Conservation (phyloP, 129 eudicot genomes). For the Lactuca saligna region DNA sequence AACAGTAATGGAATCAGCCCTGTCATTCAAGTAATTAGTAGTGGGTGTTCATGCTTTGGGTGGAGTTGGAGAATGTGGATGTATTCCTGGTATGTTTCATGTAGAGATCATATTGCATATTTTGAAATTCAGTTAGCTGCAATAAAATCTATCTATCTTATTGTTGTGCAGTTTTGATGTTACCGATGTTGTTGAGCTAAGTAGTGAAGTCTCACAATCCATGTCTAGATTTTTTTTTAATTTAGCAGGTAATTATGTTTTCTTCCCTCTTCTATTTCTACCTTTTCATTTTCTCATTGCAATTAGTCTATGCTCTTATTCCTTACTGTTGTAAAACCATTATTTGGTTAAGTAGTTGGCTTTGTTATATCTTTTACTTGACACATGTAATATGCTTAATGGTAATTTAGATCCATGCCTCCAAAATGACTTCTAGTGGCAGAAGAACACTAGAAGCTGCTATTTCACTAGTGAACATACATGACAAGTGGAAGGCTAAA, state of each 20-base stretch:
- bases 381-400: background rate
- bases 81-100: conserved; percentile 23
- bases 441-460: conserved; percentile 91
- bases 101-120: too few relatives aligned
- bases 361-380: too few relatives aligned
- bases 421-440: conserved; percentile 35
- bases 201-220: conserved; percentile 80
- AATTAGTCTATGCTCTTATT: background rate
- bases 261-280: background rate
- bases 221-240: conserved; percentile 48
- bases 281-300: background rate
- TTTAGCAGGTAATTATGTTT: conserved; percentile 52
- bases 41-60: conserved; percentile 84
- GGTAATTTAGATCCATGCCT: too few relatives aligned
- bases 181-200: conserved; percentile 90
- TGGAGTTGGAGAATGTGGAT: conserved; percentile 95
- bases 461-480: conserved; percentile 62
- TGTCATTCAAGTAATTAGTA: too few relatives aligned
- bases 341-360: too few relatives aligned
- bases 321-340: too few relatives aligned
- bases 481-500: conserved; percentile 83
- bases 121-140: too few relatives aligned
- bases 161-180: too few relatives aligned
- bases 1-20: too few relatives aligned
- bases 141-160: too few relatives aligned